Base-by-base conservation (phyloP, 352 stramenopile species). In the Phytophthora meadii region DNA sequence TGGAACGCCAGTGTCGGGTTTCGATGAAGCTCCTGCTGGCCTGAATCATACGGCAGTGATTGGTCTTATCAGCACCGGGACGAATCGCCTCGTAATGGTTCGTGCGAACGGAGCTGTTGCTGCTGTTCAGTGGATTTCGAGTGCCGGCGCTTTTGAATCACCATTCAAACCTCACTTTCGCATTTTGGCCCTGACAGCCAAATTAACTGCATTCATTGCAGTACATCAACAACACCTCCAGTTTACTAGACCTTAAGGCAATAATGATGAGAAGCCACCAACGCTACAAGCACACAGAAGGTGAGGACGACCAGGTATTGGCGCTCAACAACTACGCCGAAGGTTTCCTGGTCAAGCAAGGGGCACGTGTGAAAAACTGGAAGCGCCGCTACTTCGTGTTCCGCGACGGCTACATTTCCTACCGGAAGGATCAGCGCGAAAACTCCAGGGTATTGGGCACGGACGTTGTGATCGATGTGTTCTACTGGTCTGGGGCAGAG, bases 321-420 rank as follows among this genome's bases (percentile, higher is more conserved):
- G 67, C 79, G 11, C 78, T 89, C 17, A 75, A 88, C 49, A 81
- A 80, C 58, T 87, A 89, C 65, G 81, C 81, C 24, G 82, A 90
- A 58, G 85, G 85, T 49, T 92, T 81, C 57, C 68, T 93, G 28
- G 32, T 73, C 5, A 93, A 93, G 63, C 79, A 87, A 25, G 81
- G 84, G 17, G 77, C 78, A 15, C 81, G 76, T 61, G 63, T 93
- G 60, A 90, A 90, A 70, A 93, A 74, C 45, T 93, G 84, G 84
- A 86, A 89, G 39, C 82, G 77, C 32, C 82, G 85, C 45, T 93
- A 89, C 68, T 93, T 93, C 56, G 80, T 91, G 25, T 89, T 93
- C 66, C 81, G 84, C 41, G 71, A 90, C 41, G 82, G 82, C 39
- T 80, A 61, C 49, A 45, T 91, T 22, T 77, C 68, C 25, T 91